Conservation (phyloP, 2,329 filamentous ascomycete species). For the Ascocoryne sarcoides region DNA sequence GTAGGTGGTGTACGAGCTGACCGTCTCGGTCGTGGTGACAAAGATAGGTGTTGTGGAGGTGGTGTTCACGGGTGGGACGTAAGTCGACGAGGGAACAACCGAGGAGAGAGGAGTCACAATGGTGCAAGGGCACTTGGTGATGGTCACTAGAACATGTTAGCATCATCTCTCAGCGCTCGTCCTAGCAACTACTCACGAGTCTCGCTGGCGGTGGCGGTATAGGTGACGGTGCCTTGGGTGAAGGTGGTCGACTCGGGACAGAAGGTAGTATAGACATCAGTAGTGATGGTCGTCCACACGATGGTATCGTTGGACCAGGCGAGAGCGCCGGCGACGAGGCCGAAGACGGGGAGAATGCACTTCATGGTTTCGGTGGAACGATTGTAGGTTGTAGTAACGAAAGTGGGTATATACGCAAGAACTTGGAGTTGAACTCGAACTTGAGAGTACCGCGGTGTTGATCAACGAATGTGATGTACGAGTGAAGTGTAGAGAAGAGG, state of each 20-base stretch:
- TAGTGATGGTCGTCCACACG: conserved; percentile 32
- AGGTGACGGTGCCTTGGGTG: conserved; percentile 34
- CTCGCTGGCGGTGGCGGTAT: conserved; percentile 51
- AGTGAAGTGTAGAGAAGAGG: not conserved
- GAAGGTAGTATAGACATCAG: conserved; percentile 39
- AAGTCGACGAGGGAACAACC: conserved; percentile 2
- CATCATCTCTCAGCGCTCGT: too few relatives aligned
- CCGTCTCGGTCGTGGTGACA: conserved; percentile 32
- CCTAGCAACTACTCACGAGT: conserved; percentile 29
- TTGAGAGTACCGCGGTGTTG: not conserved
- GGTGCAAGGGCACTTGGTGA: conserved; percentile 46
- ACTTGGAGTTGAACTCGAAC: not conserved
- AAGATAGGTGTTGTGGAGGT: conserved; percentile 24
- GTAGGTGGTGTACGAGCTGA: conserved; percentile 40
- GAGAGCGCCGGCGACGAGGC: conserved; percentile 22
- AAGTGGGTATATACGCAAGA: not conserved
- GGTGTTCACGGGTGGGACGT: conserved; percentile 2
- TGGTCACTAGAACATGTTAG: too few relatives aligned
- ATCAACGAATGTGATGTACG: not conserved
- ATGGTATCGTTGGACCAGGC: conserved; percentile 20
- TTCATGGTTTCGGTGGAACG: conserved; percentile 21
- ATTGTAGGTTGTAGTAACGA: not conserved
- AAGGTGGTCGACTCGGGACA: conserved; percentile 40
- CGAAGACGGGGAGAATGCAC: conserved; percentile 24
- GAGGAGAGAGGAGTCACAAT: conserved; percentile 7